Base-by-base conservation (phyloP, 2,329 filamentous ascomycete genomes). In the Fusarium staphyleae region DNA sequence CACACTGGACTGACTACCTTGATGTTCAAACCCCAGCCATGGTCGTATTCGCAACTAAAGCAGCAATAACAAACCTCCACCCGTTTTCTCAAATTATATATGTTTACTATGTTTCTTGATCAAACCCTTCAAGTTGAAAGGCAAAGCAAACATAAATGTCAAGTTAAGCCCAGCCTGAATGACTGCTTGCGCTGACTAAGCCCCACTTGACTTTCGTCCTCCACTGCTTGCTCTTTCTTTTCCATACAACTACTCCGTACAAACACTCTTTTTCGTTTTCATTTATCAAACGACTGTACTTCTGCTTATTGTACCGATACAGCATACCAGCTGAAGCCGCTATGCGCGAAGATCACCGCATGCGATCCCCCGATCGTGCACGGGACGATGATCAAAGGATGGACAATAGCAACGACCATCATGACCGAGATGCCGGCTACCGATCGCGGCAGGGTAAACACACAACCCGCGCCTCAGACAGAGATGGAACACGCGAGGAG, bases 371-470 rank as follows among this genome's bases (percentile, higher is more conserved):
- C 55, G 69, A 69, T 49, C 60, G 65, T 52, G 67, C 65, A 33
- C 66, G 62, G 53, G 65, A 69, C 50, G 40, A 64, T 42, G 66
- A 70, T 48, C 60, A 63, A 48, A 63, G 46, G 30, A 54, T 63
- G 50, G 65, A 60, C 41, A 48, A 53, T 54, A 62, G 60, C 52
- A 55, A 68, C 43, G 53, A 62, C 55, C 52, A 46, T 55, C 56
- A 68, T 54, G 60, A 65, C 58, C 62, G 58, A 68, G 69, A 74
- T 66, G 73, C 76, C 64, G 72, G 74, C 70, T 71, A 75, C 67
- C 77, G 72, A 72, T 74, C 75, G 74, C 75, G 77, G 76, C 78
- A 81, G 76, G 79, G 76, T 78, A 78, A 78, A 77, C 69, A 65
- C 69, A 70, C 61, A 69, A 66, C 71, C 71, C 69, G 71, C 63